Percentiles rank a stretch among this genome's conserved stretches.
Evolutionary conservation across 2,329 filamentous ascomycete genomes (phyloP).

Genomic region (Calonectria ilicicola): DNA sequence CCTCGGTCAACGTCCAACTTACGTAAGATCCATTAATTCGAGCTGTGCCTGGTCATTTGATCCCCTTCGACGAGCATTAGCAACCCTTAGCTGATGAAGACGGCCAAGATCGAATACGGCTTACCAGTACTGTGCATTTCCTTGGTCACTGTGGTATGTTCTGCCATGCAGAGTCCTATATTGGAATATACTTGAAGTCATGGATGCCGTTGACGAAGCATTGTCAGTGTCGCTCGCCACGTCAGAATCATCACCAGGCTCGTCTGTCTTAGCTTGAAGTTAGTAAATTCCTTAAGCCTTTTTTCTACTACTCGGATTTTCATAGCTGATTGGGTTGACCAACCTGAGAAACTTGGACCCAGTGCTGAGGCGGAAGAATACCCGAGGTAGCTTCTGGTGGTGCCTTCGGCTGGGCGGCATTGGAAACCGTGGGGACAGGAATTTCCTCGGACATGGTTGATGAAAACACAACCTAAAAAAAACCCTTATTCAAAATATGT

Average conservation of each 20-base stretch:
- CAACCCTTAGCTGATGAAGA: neutral
- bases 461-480: neutral
- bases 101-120: fast-evolving
- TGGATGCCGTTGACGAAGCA: constrained; percentile 19
- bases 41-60: constrained; percentile 38
- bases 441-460: constrained; percentile 5
- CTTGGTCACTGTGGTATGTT: constrained; percentile 23
- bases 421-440: too few relatives aligned
- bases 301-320: too few relatives aligned
- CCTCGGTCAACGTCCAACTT: neutral
- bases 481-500: neutral
- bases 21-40: constrained; percentile 40
- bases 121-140: constrained; percentile 28
- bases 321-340: neutral
- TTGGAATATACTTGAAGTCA: constrained; percentile 23
- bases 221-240: constrained; percentile 11
- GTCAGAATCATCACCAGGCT: neutral
- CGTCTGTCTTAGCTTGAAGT: neutral
- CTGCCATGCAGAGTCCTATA: constrained; percentile 28
- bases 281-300: constrained; percentile 31
- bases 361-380: constrained; percentile 35
- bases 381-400: constrained; percentile 1
- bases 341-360: constrained; percentile 34
- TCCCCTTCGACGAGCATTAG: constrained; percentile 23
- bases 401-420: neutral